A percentile compares a stretch with the other conserved stretches of the same genome.
phyloP scores from a whole-genome alignment of 306 rosid genomes.

The Myrica gale region DNA sequence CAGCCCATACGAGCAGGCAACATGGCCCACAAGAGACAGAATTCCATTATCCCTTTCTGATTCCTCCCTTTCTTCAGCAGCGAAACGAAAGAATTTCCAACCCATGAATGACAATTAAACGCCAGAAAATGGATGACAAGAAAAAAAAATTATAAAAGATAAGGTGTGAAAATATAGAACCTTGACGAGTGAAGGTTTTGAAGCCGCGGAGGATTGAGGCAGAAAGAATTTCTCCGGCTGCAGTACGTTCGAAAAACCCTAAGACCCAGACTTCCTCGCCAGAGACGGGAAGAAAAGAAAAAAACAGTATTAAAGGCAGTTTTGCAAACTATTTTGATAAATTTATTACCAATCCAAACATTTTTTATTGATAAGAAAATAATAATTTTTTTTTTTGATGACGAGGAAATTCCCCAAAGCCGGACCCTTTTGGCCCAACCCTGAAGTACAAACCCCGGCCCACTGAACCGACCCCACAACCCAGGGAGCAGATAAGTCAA shows the following conservation, averaged over 20 bases:
- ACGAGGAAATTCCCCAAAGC: too few species aligned
- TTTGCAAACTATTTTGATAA: too few species aligned
- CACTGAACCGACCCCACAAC: too few species aligned
- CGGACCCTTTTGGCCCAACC: too few species aligned
- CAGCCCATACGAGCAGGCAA: neutral
- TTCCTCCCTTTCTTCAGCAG: neutral
- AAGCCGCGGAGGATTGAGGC: neutral
- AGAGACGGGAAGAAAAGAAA: neutral
- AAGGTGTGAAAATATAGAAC: neutral
- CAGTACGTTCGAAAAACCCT: neutral
- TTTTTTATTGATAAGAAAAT: too few species aligned
- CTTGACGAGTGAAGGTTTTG: neutral
- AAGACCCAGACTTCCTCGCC: neutral
- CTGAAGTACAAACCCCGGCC: too few species aligned
- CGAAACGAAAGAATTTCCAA: neutral
- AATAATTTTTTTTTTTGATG: too few species aligned
- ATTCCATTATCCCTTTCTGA: neutral
- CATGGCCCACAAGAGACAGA: neutral
- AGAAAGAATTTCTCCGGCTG: neutral
- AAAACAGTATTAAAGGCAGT: too few species aligned
- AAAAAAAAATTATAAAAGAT: neutral
- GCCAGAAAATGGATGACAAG: neutral
- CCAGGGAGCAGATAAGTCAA: too few species aligned
- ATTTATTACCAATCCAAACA: too few species aligned
- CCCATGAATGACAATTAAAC: neutral